These are phyloP conservation scores for Lodderomyces elongisporus DNA, from an alignment of 1,139 yeast genomes.

Conservation along the genomic window DNA sequence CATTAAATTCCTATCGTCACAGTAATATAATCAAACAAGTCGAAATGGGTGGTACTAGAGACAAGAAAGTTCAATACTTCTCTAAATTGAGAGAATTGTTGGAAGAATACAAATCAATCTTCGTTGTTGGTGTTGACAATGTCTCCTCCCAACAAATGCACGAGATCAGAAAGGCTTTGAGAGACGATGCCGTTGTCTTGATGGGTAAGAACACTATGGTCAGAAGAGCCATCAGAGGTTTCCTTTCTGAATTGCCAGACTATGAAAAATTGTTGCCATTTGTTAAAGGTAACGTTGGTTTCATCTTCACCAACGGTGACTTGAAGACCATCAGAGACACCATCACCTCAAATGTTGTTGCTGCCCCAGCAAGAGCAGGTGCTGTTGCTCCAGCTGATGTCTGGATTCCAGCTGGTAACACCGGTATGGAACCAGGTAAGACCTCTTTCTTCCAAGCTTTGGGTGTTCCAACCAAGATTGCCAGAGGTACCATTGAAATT, in stretches of 20 bases:
- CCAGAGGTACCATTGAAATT: conserved; percentile 99
- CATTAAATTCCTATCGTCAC: conserved; percentile 96
- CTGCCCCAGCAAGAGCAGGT: conserved; percentile 99
- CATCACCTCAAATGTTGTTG: conserved; percentile 88
- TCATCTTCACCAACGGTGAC: conserved; percentile 97
- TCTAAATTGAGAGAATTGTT: conserved; percentile 90
- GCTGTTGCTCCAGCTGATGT: conserved; percentile 98
- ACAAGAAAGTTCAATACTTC: conserved; percentile 94
- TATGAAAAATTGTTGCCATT: conserved; percentile 91
- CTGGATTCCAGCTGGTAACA: conserved; percentile 98
- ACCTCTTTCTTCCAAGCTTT: conserved; percentile 99
- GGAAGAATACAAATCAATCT: conserved; percentile 96
- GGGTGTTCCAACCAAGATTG: conserved; percentile 99
- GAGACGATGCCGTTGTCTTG: conserved; percentile 90
- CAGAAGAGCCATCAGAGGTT: conserved; percentile 98
- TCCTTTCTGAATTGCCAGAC: conserved; percentile 91
- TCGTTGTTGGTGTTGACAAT: conserved; percentile 99
- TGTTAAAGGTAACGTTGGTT: conserved; percentile 98
- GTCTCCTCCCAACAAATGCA: conserved; percentile 99
- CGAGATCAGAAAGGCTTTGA: conserved; percentile 95
- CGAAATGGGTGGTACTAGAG: conserved; percentile 99
- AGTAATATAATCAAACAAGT: conserved; percentile 52
- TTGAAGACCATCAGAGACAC: conserved; percentile 88
- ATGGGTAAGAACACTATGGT: conserved; percentile 99
- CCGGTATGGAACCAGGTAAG: conserved; percentile 99